These are phyloP conservation scores for Nicotiana rustica DNA, from an alignment of 305 asterid genomes.

Conservation along the genomic window DNA sequence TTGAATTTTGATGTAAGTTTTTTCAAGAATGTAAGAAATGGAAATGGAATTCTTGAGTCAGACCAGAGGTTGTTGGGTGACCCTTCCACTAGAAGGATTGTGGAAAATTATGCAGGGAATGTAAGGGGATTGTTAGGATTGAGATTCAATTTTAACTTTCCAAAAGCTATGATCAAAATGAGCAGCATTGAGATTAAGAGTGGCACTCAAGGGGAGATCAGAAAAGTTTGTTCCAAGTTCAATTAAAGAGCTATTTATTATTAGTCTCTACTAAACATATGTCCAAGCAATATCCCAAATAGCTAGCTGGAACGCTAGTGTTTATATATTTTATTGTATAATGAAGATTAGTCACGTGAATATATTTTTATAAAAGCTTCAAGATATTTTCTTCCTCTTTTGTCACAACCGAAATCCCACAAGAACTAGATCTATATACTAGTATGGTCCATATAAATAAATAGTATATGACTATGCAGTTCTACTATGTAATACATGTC, in stretches of 20 bases:
- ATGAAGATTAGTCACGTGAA: too few species aligned
- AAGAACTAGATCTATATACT: too few species aligned
- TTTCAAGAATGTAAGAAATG: constrained; percentile 74
- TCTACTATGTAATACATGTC: too few species aligned
- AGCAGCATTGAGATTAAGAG: constrained; percentile 69
- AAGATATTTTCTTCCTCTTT: too few species aligned
- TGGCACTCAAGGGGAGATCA: constrained; percentile 69
- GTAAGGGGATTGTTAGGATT: constrained; percentile 64
- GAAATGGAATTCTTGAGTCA: constrained; percentile 71
- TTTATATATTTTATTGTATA: too few species aligned
- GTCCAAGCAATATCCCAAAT: too few species aligned
- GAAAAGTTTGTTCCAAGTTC: constrained; percentile 60
- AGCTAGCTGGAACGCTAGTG: too few species aligned
- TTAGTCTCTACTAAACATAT: too few species aligned
- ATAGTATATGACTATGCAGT: too few species aligned
- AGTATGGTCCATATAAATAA: too few species aligned
- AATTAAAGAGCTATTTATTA: constrained; percentile 40
- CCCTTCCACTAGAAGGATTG: constrained; percentile 48
- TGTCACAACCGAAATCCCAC: too few species aligned
- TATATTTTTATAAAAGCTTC: too few species aligned
- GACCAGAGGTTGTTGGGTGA: constrained; percentile 81
- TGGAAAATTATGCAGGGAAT: constrained; percentile 68
- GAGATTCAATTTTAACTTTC: constrained; percentile 62
- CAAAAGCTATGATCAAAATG: constrained; percentile 75
- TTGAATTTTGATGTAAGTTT: constrained; percentile 62